A percentile compares a stretch with the other conserved stretches of the same genome.
Conservation (phyloP, 768 basidiomycete genomes). For the Tulasnella sp. region DNA sequence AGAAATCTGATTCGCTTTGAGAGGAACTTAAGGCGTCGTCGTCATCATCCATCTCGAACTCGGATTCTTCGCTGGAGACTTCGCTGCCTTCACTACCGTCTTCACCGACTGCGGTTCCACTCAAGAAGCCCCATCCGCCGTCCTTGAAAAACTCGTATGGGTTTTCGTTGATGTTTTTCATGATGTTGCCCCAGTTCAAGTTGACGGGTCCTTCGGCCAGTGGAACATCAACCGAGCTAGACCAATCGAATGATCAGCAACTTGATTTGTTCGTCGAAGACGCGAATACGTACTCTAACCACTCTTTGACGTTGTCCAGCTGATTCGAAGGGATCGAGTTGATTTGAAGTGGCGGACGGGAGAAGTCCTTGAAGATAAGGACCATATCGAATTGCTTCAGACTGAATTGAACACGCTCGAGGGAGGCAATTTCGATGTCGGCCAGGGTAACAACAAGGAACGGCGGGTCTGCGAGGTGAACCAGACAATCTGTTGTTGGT, state of each 20-base stretch:
- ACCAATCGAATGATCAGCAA: not conserved
- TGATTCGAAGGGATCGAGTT: slow-evolving; percentile 87
- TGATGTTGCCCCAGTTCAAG: slow-evolving; percentile 94
- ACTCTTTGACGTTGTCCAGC: slow-evolving; percentile 96
- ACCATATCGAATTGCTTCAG: slow-evolving; percentile 96
- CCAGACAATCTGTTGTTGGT: slow-evolving; percentile 93
- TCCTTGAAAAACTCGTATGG: slow-evolving; percentile 91
- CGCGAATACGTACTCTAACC: slow-evolving; percentile 73
- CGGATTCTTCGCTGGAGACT: slow-evolving; percentile 56
- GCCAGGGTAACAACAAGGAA: slow-evolving; percentile 90
- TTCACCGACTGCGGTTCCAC: slow-evolving; percentile 44
- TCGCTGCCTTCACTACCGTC: slow-evolving; percentile 34
- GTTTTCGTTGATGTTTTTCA: slow-evolving; percentile 97
- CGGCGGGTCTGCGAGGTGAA: slow-evolving; percentile 89
- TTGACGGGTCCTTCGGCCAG: slow-evolving; percentile 94
- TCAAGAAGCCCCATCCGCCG: slow-evolving; percentile 93
- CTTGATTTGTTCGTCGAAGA: not conserved
- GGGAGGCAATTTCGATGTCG: slow-evolving; percentile 92
- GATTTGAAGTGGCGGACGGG: slow-evolving; percentile 83
- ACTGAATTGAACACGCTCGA: slow-evolving; percentile 94
- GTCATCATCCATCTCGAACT: slow-evolving; percentile 44
- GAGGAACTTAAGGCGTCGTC: slow-evolving; percentile 31
- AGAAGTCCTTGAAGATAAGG: slow-evolving; percentile 95
- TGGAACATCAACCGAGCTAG: slow-evolving; percentile 91
- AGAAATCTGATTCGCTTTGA: slow-evolving; percentile 41